These are phyloP conservation scores for Yamadazyma sp. DNA, from an alignment of 805 yeast genomes.

Conservation along the genomic window DNA sequence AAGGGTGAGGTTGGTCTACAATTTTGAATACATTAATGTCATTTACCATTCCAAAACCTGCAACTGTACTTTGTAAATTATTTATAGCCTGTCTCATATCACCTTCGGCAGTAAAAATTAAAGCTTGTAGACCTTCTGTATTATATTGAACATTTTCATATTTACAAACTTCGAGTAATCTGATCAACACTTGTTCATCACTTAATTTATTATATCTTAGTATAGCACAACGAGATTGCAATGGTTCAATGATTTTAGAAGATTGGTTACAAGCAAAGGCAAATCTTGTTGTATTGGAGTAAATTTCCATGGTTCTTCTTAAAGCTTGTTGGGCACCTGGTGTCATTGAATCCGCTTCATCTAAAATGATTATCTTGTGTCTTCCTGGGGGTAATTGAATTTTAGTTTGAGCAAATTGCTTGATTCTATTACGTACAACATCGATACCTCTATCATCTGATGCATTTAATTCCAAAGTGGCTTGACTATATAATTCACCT, in stretches of 20 bases:
- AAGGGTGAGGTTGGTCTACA: constrained; percentile 95
- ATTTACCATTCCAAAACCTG: constrained; percentile 90
- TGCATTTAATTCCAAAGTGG: constrained; percentile 90
- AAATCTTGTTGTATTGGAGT: constrained; percentile 92
- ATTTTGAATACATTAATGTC: constrained; percentile 91
- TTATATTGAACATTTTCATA: constrained; percentile 72
- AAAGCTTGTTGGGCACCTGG: constrained; percentile 96
- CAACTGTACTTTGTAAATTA: constrained; percentile 88
- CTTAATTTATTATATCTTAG: constrained; percentile 75
- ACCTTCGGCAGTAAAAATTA: constrained; percentile 94
- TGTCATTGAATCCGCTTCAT: constrained; percentile 96
- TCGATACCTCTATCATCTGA: constrained; percentile 98
- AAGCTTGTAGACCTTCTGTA: constrained; percentile 88
- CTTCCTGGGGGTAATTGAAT: constrained; percentile 83
- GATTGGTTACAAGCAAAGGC: constrained; percentile 98
- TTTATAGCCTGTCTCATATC: constrained; percentile 98
- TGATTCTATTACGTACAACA: constrained; percentile 89
- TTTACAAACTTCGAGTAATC: constrained; percentile 68
- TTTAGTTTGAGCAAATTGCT: constrained; percentile 93
- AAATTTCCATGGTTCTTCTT: constrained; percentile 64
- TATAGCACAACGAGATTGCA: constrained; percentile 95
- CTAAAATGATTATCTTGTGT: constrained; percentile 89
- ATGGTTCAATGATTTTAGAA: constrained; percentile 91
- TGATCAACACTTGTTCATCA: constrained; percentile 79
- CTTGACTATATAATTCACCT: constrained; percentile 71